Percentiles rank a stretch among this genome's conserved stretches.
Evolutionary conservation across 2,329 filamentous ascomycete genomes (phyloP).

Genomic region (Fusarium drepaniforme): DNA sequence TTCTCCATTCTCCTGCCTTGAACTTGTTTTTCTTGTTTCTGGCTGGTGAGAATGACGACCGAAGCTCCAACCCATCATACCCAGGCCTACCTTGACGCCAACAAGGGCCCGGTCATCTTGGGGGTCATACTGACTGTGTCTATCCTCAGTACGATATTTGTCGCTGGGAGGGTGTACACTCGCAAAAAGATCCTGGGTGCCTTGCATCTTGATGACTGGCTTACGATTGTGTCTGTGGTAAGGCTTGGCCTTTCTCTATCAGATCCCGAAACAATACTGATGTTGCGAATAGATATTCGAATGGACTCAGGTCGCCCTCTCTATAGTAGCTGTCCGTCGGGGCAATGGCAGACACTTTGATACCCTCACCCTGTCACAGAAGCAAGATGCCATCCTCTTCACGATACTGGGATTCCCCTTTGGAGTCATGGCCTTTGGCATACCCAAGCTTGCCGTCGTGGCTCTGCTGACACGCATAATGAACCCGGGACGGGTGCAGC

Average conservation of each 20-base stretch:
- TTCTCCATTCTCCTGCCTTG: not conserved
- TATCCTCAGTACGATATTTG: slow-evolving; percentile 24
- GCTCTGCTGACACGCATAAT: slow-evolving; percentile 53
- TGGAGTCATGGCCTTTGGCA: slow-evolving; percentile 53
- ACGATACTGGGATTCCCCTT: slow-evolving; percentile 53
- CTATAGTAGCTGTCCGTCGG: slow-evolving; percentile 48
- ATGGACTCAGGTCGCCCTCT: slow-evolving; percentile 50
- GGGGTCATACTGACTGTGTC: slow-evolving; percentile 18
- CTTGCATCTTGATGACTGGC: slow-evolving; percentile 28
- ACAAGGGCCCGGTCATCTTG: slow-evolving; percentile 31
- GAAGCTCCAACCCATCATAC: slow-evolving; percentile 9
- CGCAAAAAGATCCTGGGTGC: slow-evolving; percentile 28
- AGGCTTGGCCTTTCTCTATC: not conserved
- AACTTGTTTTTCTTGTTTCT: not conserved
- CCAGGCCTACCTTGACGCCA: slow-evolving; percentile 21
- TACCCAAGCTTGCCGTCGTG: slow-evolving; percentile 58
- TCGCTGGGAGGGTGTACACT: slow-evolving; percentile 22
- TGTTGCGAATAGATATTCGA: slow-evolving; percentile 43
- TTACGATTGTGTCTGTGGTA: slow-evolving; percentile 24
- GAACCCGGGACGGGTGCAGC: slow-evolving; percentile 51
- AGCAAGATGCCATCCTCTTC: slow-evolving; percentile 49
- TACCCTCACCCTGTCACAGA: slow-evolving; percentile 45
- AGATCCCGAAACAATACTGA: not conserved
- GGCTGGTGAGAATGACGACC: slow-evolving; percentile 4
- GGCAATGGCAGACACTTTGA: slow-evolving; percentile 56